A percentile compares a stretch with the other conserved stretches of the same genome.
These are phyloP conservation scores for Elongisporangium prolatum DNA, from an alignment of 352 stramenopile species.

Conservation along the genomic window DNA sequence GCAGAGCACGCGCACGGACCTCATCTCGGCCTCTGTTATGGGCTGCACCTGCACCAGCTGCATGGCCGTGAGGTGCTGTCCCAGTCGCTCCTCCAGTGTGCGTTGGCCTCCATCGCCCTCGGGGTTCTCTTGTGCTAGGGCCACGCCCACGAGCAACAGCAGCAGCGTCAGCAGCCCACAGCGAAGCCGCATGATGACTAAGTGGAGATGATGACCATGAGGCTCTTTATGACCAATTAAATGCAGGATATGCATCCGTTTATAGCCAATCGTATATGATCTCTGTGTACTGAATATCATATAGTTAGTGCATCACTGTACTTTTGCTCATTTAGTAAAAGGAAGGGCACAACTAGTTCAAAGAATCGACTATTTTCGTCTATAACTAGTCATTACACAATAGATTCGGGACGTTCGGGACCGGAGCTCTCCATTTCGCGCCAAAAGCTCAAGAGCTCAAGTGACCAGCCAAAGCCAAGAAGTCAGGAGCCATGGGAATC, in stretches of 20 bases:
- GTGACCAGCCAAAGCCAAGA: conserved; percentile 4
- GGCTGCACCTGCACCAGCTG: conserved; percentile 59
- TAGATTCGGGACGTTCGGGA: not conserved
- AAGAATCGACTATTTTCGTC: too few relatives aligned
- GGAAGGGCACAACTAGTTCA: too few relatives aligned
- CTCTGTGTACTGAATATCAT: not conserved
- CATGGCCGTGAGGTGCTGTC: conserved; percentile 65
- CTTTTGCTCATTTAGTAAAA: too few relatives aligned
- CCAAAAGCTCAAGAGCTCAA: not conserved
- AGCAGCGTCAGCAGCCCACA: not conserved
- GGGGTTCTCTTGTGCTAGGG: not conserved
- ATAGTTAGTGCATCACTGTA: too few relatives aligned
- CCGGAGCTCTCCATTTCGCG: not conserved
- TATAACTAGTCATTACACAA: not conserved
- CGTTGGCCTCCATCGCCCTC: not conserved
- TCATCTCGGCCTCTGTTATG: conserved; percentile 26
- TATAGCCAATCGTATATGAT: not conserved
- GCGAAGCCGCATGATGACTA: not conserved
- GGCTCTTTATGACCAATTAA: not conserved
- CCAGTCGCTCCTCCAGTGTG: conserved; percentile 22
- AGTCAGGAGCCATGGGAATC: conserved; percentile 93
- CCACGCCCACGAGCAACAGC: not conserved
- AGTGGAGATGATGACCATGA: not conserved
- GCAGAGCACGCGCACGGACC: conserved; percentile 63
- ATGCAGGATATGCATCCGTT: not conserved